Conservation (phyloP, 805 yeast genomes). For the Novakomyces olei region DNA sequence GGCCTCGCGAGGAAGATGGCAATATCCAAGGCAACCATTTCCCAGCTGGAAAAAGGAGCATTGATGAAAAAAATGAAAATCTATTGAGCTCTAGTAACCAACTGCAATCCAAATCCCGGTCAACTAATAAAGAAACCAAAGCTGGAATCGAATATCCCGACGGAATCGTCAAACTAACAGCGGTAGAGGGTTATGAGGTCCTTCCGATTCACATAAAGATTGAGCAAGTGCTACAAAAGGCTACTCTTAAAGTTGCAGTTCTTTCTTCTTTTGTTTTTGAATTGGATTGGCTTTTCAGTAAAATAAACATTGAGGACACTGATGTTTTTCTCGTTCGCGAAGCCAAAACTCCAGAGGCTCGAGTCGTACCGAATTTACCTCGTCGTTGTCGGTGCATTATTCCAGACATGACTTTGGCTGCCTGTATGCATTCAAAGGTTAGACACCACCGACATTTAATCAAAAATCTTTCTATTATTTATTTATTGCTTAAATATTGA, state of each 20-base stretch:
- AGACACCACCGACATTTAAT: too few species aligned
- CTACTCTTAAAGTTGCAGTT: slow-evolving; percentile 6
- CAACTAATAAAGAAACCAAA: too few species aligned
- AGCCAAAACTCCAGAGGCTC: slow-evolving; percentile 8
- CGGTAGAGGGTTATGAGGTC: slow-evolving; percentile 7
- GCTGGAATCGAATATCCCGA: slow-evolving; percentile 5
- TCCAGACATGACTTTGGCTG: slow-evolving; percentile 7
- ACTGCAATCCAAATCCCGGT: too few species aligned
- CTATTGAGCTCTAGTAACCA: too few species aligned
- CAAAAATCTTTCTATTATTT: too few species aligned
- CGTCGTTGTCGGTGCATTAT: slow-evolving; percentile 1
- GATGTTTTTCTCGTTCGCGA: slow-evolving; percentile 7
- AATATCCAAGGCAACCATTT: too few species aligned
- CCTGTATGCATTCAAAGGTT: too few species aligned
- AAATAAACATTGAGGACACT: slow-evolving; percentile 6
- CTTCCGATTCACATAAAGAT: slow-evolving; percentile 7
- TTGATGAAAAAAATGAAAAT: too few species aligned
- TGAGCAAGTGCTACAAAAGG: slow-evolving; percentile 8
- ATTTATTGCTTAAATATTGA: too few species aligned
- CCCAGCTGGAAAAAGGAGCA: too few species aligned
- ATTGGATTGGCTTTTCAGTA: slow-evolving; percentile 8
- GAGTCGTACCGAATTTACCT: slow-evolving; percentile 3
- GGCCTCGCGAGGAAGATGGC: too few species aligned
- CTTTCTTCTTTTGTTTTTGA: slow-evolving; percentile 10
- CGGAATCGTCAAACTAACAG: slow-evolving; percentile 9